A percentile compares a stretch with the other conserved stretches of the same genome.
phyloP scores from a whole-genome alignment of 768 basidiomycete genomes.

The Mycena kentingensis region DNA sequence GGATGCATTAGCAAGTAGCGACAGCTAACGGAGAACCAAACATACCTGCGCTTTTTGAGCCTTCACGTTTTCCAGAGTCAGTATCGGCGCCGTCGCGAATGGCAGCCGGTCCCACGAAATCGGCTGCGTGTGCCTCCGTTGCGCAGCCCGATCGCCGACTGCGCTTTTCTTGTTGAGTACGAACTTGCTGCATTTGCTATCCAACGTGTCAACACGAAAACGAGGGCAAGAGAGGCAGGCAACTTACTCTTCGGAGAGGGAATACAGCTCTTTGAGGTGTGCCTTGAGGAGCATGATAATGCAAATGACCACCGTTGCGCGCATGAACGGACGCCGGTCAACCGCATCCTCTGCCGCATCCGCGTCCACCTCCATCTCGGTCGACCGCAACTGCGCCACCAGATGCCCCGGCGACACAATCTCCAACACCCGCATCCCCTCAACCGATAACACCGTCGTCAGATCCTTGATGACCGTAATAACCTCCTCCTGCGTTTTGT shows the following conservation, averaged over 20 bases:
- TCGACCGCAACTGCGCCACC: conserved; percentile 57
- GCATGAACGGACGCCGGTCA: conserved; percentile 43
- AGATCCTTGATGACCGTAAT: conserved; percentile 81
- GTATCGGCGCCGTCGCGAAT: conserved; percentile 60
- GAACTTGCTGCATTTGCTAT: conserved; percentile 90
- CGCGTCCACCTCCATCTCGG: conserved; percentile 20
- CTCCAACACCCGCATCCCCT: conserved; percentile 82
- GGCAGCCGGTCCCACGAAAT: conserved; percentile 77
- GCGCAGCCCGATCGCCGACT: conserved; percentile 79
- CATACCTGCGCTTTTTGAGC: conserved; percentile 67
- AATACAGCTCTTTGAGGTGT: conserved; percentile 81
- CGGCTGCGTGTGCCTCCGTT: conserved; percentile 58
- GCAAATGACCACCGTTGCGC: conserved; percentile 76
- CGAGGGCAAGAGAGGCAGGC: background rate
- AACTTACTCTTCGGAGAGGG: conserved; percentile 87
- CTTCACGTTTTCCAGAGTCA: conserved; percentile 61
- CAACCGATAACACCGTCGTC: conserved; percentile 73
- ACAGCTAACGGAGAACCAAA: conserved; percentile 4
- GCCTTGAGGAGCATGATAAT: conserved; percentile 87
- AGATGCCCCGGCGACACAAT: conserved; percentile 70
- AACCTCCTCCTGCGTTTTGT: conserved; percentile 93
- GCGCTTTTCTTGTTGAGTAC: conserved; percentile 87
- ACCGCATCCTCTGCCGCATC: background rate
- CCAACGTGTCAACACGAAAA: conserved; percentile 1
- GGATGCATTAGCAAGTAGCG: background rate